Evolutionary conservation across 2,329 filamentous ascomycete genomes (phyloP).

Genomic region (Sporothrix mexicana): DNA sequence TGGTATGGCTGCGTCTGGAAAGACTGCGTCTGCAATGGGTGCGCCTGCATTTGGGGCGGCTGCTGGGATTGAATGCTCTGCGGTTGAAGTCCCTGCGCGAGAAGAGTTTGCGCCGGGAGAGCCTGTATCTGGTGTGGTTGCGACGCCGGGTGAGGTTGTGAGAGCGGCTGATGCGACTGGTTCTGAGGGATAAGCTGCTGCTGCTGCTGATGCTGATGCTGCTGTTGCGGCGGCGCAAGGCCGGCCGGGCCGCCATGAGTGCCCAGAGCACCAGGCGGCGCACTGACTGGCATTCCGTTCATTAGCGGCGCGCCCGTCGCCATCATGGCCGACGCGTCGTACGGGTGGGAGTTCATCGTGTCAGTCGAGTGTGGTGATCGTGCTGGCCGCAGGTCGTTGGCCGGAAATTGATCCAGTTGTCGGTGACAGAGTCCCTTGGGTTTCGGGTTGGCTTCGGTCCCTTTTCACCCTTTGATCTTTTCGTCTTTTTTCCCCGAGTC

Average conservation of each 20-base stretch:
- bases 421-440: not conserved
- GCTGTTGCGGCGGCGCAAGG: not conserved
- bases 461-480: not conserved
- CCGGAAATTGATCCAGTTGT: not conserved
- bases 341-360: constrained; percentile 27
- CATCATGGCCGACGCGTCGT: constrained; percentile 22
- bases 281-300: constrained; percentile 12
- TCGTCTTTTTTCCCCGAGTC: no score
- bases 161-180: constrained; percentile 1
- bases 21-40: not conserved
- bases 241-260: not conserved
- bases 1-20: constrained; percentile 11
- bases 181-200: not conserved
- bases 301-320: constrained; percentile 2
- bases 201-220: not conserved
- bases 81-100: not conserved
- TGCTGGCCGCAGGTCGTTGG: not conserved
- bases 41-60: not conserved
- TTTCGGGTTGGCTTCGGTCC: not conserved
- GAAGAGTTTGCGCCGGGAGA: constrained; percentile 6
- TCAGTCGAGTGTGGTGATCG: not conserved
- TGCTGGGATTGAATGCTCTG: not conserved
- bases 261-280: constrained; percentile 2
- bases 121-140: constrained; percentile 13
- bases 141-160: not conserved